Base-by-base conservation (phyloP, 495 filamentous ascomycete species). In the Lophiostoma macrostomum region DNA sequence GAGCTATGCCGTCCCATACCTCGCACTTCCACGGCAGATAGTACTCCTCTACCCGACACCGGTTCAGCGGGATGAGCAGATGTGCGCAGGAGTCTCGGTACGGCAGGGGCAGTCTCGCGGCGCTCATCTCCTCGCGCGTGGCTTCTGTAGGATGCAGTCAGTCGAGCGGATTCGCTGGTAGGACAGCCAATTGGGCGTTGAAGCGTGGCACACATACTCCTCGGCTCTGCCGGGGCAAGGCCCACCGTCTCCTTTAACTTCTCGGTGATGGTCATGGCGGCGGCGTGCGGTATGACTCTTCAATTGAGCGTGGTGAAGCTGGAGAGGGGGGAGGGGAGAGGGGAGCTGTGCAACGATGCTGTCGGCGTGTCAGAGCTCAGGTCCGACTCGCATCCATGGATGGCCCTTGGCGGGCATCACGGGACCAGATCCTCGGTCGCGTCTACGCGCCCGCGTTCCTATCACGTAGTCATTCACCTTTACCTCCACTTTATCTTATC, bases 11-110 rank as follows among this genome's bases (percentile, higher is more conserved):
- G n/a, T 28, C 8, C 61, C 87, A 63, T 80, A 97, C 93, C 83
- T 87, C 83, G 71, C 93, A 98, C 79, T 91, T 95, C 93, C 93
- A 98, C 18, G 93, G 90, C 67, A 97, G 69, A 74, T 95, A 97
- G 73, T 86, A 97, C 52, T 88, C 84, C 50, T 94, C 85, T 73
- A 80, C 80, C 42, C 93, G 90, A 75, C 93, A 98, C 56, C 86
- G 84, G 73, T 98, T 98, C 63, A 98, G 78, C 6, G 94, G 94
- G 35, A 96, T 95, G 19, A 96, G 77, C 11, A 97, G 85, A 68
- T 93, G 81, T 60, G 90, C 93, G 71, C 93, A 98, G 67, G 84
- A 88, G 69, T 98, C 93, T 60, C 93, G 82, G 74, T 97, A 98
- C 54, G 86, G 80, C 44, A 97, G 68, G 12, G 93, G 93, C 19